Conservation (phyloP, 495 filamentous ascomycete genomes). For the Penicillium steckii region DNA sequence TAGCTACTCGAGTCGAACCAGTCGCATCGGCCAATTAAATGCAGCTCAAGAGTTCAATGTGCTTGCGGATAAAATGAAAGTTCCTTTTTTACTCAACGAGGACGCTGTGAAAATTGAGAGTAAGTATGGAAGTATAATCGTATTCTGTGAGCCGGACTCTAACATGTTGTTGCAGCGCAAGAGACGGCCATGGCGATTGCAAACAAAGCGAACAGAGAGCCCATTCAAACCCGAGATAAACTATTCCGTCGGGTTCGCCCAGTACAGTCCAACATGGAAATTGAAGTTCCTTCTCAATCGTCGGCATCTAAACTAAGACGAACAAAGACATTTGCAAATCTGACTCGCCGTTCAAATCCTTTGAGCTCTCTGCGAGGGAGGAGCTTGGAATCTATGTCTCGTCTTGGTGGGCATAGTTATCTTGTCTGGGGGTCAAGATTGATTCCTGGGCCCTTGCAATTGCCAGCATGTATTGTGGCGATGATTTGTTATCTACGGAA, state of each 20-base stretch:
- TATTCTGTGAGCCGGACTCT: not conserved
- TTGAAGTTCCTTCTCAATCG: conserved; percentile 39
- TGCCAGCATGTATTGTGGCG: conserved; percentile 76
- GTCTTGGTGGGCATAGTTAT: conserved; percentile 70
- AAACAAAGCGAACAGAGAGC: not conserved
- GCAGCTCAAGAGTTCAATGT: conserved; percentile 29
- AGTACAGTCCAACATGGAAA: conserved; percentile 30
- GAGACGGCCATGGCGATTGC: not conserved
- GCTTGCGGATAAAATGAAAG: conserved; percentile 19
- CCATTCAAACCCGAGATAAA: conserved; percentile 11
- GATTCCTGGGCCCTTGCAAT: conserved; percentile 57
- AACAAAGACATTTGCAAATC: conserved; percentile 35
- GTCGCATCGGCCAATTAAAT: conserved; percentile 18
- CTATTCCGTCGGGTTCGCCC: conserved; percentile 32
- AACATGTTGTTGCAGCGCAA: not conserved
- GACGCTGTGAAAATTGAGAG: conserved; percentile 2
- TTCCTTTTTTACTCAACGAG: conserved; percentile 14
- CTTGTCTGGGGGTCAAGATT: conserved; percentile 66
- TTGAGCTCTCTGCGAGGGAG: conserved; percentile 60
- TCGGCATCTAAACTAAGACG: conserved; percentile 51
- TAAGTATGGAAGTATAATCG: no score
- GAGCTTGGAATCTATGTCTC: conserved; percentile 61
- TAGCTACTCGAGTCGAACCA: conserved; percentile 14
- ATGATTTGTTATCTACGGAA: conserved; percentile 63
- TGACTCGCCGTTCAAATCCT: conserved; percentile 33